phyloP scores from a whole-genome alignment of 176 grass and related monocot species.

The Musa beccarii region DNA sequence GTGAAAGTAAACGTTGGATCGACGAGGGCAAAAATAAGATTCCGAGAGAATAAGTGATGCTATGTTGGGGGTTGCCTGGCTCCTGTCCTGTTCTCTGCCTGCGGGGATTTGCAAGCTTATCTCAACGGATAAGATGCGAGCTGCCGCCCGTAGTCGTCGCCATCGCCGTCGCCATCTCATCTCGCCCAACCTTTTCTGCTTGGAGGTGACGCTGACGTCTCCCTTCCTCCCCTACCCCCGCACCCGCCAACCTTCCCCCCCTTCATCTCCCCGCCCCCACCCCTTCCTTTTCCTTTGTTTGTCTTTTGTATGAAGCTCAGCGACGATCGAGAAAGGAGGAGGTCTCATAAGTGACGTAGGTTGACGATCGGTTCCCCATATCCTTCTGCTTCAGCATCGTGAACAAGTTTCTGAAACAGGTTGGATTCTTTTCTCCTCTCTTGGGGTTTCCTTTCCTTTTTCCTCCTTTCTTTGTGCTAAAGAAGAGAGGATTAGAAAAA shows the following conservation, averaged over 20 bases:
- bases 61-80: too few relatives aligned
- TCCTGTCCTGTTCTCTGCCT: too few relatives aligned
- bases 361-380: slow-evolving; percentile 1
- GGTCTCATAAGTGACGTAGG: background rate
- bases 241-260: too few relatives aligned
- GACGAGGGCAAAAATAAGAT: too few relatives aligned
- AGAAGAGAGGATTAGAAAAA: too few relatives aligned
- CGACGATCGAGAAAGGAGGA: background rate
- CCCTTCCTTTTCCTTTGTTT: background rate
- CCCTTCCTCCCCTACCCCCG: background rate
- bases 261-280: too few relatives aligned
- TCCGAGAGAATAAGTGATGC: too few relatives aligned
- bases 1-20: too few relatives aligned
- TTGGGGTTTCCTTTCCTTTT: background rate
- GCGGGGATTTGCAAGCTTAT: background rate
- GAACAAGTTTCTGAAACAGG: background rate
- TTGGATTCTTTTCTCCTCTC: background rate
- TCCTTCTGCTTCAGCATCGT: slow-evolving; percentile 10
- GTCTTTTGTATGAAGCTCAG: background rate
- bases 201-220: background rate
- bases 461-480: background rate
- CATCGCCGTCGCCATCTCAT: background rate
- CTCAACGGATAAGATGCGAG: background rate
- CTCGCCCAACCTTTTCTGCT: background rate
- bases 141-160: background rate